A percentile compares a stretch with the other conserved stretches of the same genome.
phyloP scores from a whole-genome alignment of 345 rosid genomes.

The Gossypium raimondii region DNA sequence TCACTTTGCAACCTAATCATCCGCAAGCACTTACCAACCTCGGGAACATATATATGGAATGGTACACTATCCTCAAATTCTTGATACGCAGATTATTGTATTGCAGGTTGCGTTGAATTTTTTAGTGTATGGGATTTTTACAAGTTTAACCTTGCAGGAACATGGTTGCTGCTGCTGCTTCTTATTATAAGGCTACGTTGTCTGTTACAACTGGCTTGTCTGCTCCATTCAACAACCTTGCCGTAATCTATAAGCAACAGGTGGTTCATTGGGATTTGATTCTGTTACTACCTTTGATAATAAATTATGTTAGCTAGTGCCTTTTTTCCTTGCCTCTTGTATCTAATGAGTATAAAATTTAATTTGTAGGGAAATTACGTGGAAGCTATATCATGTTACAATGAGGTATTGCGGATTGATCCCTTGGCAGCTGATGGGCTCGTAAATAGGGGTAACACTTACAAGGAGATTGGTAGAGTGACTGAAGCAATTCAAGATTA shows the following conservation, averaged over 20 bases:
- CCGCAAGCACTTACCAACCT: conserved; percentile 99
- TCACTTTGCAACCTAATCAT: conserved; percentile 77
- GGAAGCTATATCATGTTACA: conserved; percentile 96
- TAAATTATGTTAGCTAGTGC: background rate
- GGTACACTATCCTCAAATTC: conserved; percentile 40
- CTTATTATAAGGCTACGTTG: conserved; percentile 84
- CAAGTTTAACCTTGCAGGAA: conserved; percentile 51
- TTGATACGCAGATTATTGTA: background rate
- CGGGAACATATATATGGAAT: conserved; percentile 97
- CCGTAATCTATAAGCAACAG: conserved; percentile 97
- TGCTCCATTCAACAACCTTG: conserved; percentile 96
- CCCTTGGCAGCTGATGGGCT: conserved; percentile 98
- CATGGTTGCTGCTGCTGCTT: conserved; percentile 74
- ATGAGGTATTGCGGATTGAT: conserved; percentile 94
- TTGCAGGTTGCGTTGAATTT: background rate
- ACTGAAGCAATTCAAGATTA: conserved; percentile 98
- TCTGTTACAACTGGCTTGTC: conserved; percentile 93
- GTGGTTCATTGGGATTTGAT: conserved; percentile 27
- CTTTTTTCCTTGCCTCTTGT: background rate
- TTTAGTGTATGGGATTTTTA: background rate
- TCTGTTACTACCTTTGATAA: background rate
- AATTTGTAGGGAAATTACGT: conserved; percentile 70
- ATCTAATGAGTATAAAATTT: conserved; percentile 10
- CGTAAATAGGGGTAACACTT: conserved; percentile 96
- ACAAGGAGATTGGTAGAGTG: conserved; percentile 93